Base-by-base conservation (phyloP, 176 grass and related monocot genomes). In the Oryza rufipogon region DNA sequence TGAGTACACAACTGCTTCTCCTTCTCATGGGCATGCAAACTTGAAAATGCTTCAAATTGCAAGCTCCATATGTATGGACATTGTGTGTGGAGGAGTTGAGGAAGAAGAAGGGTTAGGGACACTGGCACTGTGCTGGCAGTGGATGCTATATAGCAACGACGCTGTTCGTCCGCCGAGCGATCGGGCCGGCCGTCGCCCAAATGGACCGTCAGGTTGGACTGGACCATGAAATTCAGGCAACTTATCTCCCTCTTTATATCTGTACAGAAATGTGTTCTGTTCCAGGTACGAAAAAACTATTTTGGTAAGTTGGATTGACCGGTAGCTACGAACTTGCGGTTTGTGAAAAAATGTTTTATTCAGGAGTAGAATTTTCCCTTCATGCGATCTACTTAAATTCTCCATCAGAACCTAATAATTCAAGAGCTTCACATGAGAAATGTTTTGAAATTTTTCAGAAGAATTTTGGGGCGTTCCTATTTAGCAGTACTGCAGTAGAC, bases 181-280 rank as follows among this genome's bases (percentile, higher is more conserved):
- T 41, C 54, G n/a, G 5, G 4, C 42, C 42, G 42, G 80, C 33
- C 36, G 51, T 32, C 32, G 54, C 20, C 15, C 38, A 48, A 23
- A 76, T 48, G 38, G 87, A 89, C 82, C 19, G 77, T 76, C 87
- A 13, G 82, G 82, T 85, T 85, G 70, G 82, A 84, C 11, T 73
- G 38, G n/a, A 54, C 23, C 56, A 36, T 19, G 20, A 22, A 14
- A 64, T 74, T 22, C 15, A 14, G 19, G n/a, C 17, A 60, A 11
- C 32, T 76, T 16, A 23, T 17, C 46, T 12, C 16, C 15, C 7
- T 32, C 41, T 70, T 45, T 25, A 23, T 69, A 64, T 36, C 19
- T 25, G 2, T 1, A 13, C 1, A 42, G 9, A 39, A 71, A 25
- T 39, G n/a, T 71, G 52, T n/a, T 46, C 11, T 38, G 30, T 77